Evolutionary conservation across 176 grass and related monocot species (phyloP), one percentile per base, ranked within the genome.

Genomic region (Tillandsia fasciculata): DNA sequence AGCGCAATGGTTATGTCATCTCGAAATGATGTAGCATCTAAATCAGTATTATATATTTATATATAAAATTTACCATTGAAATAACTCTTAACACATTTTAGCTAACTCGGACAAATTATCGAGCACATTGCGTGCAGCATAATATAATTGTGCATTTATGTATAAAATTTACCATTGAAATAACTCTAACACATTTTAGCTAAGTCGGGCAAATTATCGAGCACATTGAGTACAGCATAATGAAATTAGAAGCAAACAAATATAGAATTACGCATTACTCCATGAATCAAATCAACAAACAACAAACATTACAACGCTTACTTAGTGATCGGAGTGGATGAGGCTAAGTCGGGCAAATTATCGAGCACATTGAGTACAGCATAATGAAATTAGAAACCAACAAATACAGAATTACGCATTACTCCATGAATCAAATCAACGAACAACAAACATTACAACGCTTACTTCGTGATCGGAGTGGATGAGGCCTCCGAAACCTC

Each of bases 311-410:
- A 1, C 11, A 13, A 8, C 11, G 42, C 66, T 9, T 71, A 65
- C 66, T 50, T 71, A 20, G 20, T 20, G 20, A 20, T 20, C 20
- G 20, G 20, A 20, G 20, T 20, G 20, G 20, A 20, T 20, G 20
- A 20, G 20, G 49, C 28, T 67, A 9, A 48, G 11, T 73, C 29
- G 68, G 51, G 51, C 78, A 80, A 63, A 67, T 53, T 13, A 50
- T 61, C 78, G 15, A 80, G 57, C 78, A 80, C 24, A 58, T 68
- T 18, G 22, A 48, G 51, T 63, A 70, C 78, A 26, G 15, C 27
- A 22, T 54, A 49, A 70, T 33, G 29, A 33, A 33, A 33, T 33
- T 33, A 20, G 20, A 20, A 20, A 20, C 20, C 20, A 20, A 20
- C 20, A 20, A 20, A 20, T 20, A 20, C 20, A 20, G 20, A 33